Conservation (phyloP, 78 protist genomes). For the Guillardia theta region DNA sequence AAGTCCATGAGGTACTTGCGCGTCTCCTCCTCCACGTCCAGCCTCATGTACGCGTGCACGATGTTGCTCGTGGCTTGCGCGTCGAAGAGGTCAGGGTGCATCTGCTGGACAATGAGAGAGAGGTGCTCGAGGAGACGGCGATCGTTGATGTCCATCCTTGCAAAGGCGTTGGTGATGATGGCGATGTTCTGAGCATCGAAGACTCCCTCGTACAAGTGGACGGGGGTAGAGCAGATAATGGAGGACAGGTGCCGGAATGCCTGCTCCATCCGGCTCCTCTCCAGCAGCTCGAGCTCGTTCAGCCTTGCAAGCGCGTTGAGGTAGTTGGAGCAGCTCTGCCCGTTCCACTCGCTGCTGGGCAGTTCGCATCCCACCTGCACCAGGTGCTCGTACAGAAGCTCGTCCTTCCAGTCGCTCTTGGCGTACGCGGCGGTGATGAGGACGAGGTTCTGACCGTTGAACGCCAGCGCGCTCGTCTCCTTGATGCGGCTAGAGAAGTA, state of each 20-base stretch:
- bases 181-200: slow-evolving; percentile 22
- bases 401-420: neutral
- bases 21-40: neutral
- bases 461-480: too few relatives aligned
- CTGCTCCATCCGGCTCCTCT: neutral
- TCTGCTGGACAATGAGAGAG: neutral
- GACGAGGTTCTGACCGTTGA: too few relatives aligned
- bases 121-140: neutral
- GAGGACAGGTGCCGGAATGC: neutral
- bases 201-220: slow-evolving; percentile 15
- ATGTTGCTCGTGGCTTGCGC: neutral
- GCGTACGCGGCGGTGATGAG: too few relatives aligned
- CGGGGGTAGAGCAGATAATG: neutral
- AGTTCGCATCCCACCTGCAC: neutral
- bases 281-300: neutral
- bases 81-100: slow-evolving; percentile 27
- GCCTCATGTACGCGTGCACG: neutral
- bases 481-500: too few relatives aligned
- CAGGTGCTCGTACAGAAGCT: neutral
- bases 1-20: neutral
- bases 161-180: neutral
- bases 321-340: neutral
- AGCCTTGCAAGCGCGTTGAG: neutral
- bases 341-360: neutral
- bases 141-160: neutral